These are phyloP conservation scores for Salix brachista DNA, from an alignment of 345 rosid genomes.

Conservation along the genomic window DNA sequence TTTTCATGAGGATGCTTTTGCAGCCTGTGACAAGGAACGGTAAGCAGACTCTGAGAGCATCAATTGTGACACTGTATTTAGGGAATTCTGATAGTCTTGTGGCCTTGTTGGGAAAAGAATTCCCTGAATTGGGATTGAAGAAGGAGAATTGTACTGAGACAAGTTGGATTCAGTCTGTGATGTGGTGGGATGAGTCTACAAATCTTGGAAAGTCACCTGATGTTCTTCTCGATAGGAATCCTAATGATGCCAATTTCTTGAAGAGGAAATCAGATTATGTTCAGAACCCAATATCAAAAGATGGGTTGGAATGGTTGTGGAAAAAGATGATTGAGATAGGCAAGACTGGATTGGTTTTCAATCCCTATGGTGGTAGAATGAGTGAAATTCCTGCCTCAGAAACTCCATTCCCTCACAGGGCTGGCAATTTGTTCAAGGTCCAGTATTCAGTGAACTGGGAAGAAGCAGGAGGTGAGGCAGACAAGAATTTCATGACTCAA, in stretches of 20 bases:
- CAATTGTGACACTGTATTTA: conserved; percentile 7
- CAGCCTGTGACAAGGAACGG: conserved; percentile 45
- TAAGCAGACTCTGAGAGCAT: conserved; percentile 12
- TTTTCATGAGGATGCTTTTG: conserved; percentile 64
- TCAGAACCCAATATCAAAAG: conserved; percentile 30
- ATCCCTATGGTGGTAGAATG: conserved; percentile 66
- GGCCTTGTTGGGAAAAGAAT: conserved; percentile 19
- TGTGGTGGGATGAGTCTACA: conserved; percentile 21
- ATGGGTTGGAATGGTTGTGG: conserved; percentile 44
- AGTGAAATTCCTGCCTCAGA: conserved; percentile 38
- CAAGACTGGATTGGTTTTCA: conserved; percentile 46
- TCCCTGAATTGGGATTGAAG: conserved; percentile 51
- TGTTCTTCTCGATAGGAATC: conserved; percentile 43
- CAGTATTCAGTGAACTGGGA: conserved; percentile 46
- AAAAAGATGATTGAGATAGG: conserved; percentile 38
- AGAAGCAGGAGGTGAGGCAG: conserved; percentile 23
- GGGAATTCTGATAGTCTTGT: conserved; percentile 20
- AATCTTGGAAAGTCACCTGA: conserved; percentile 29
- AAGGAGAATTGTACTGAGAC: conserved; percentile 42
- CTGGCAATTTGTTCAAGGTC: conserved; percentile 49
- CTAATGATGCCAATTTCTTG: conserved; percentile 30
- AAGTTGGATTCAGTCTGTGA: conserved; percentile 51
- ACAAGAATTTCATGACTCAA: conserved; percentile 18
- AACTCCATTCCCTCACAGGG: conserved; percentile 58
- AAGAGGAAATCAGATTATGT: conserved; percentile 81